Conservation (phyloP, 2,329 filamentous ascomycete species). For the Phaeosphaeria sp. region DNA sequence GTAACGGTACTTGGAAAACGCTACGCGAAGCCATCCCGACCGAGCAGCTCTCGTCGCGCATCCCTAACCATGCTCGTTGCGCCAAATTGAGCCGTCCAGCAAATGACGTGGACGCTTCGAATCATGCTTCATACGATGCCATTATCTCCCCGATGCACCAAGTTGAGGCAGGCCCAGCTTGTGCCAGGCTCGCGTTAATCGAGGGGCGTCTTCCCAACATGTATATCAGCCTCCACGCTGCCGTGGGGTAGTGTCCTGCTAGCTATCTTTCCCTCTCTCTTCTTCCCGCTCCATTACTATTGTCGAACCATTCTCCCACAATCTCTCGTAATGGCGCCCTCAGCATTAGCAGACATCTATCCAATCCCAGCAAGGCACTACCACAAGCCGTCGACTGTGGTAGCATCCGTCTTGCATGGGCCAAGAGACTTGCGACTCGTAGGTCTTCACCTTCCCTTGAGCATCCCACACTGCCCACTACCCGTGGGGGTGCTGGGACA, state of each 20-base stretch:
- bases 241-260: conserved; percentile 43
- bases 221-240: conserved; percentile 49
- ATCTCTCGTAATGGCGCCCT: conserved; percentile 50
- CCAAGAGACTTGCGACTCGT: conserved; percentile 52
- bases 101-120: conserved; percentile 46
- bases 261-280: conserved; percentile 33
- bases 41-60: conserved; percentile 36
- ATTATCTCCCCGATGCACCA: conserved; percentile 49
- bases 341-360: conserved; percentile 48
- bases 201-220: conserved; percentile 30
- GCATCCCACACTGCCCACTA: conserved; percentile 41
- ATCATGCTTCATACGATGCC: conserved; percentile 38
- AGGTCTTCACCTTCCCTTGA: conserved; percentile 41
- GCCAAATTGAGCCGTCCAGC: conserved; percentile 46
- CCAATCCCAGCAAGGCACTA: conserved; percentile 49
- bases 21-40: conserved; percentile 39
- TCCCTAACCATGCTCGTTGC: conserved; percentile 44
- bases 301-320: conserved; percentile 22
- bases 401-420: conserved; percentile 52
- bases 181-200: conserved; percentile 36
- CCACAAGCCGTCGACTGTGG: conserved; percentile 44
- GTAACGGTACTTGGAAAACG: conserved; percentile 46
- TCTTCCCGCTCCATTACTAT: conserved; percentile 29
- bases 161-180: conserved; percentile 37
- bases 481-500: conserved; percentile 40